These are phyloP conservation scores for Spizellomyces punctatus DNA, from an alignment of 192 early-diverging fungal species.

Conservation along the genomic window DNA sequence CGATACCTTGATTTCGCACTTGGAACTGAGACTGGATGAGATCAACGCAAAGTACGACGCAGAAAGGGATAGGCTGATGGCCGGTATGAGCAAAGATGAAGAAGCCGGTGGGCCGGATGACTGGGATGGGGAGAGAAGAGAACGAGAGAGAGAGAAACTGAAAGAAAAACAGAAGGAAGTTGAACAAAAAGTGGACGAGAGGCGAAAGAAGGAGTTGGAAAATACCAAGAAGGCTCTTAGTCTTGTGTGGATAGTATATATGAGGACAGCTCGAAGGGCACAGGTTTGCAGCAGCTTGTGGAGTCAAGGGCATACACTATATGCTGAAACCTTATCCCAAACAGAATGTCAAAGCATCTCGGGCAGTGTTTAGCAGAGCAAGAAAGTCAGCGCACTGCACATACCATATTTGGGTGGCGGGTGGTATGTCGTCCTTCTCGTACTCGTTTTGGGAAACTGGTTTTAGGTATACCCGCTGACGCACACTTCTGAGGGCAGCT, in stretches of 20 bases:
- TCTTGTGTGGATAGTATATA: constrained; percentile 86
- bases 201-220: constrained; percentile 55
- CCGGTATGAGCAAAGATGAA: constrained; percentile 24
- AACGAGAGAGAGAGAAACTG: constrained; percentile 51
- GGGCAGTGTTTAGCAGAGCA: constrained; percentile 76
- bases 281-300: constrained; percentile 57
- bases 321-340: background rate
- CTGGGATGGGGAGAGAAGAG: constrained; percentile 55
- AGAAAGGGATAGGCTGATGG: constrained; percentile 39
- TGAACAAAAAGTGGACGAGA: constrained; percentile 60
- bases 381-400: constrained; percentile 74
- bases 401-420: constrained; percentile 86
- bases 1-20: constrained; percentile 42
- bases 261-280: constrained; percentile 75
- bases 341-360: constrained; percentile 70
- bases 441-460: background rate
- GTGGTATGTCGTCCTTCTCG: constrained; percentile 44
- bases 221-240: constrained; percentile 60
- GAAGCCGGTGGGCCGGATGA: constrained; percentile 29
- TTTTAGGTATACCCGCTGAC: background rate
- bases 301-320: constrained; percentile 3
- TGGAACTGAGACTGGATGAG: constrained; percentile 37
- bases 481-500: constrained; percentile 42
- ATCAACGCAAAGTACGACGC: constrained; percentile 45
- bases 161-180: constrained; percentile 64